Conservation (phyloP, 202 grass and related monocot genomes). For the Setaria italica region DNA sequence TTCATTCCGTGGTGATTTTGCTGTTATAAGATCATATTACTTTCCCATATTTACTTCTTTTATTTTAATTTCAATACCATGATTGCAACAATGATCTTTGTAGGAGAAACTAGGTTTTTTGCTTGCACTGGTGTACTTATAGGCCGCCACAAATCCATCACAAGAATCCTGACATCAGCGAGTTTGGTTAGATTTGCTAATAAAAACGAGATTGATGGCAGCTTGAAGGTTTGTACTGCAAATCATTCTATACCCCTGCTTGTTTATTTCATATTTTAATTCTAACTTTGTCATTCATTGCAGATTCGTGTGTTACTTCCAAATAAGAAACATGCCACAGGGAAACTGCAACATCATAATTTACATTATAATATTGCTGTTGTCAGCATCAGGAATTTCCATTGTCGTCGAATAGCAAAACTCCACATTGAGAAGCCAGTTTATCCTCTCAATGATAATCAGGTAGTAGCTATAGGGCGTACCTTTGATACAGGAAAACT, state of each 20-base stretch:
- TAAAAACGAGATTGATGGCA: slow-evolving; percentile 18
- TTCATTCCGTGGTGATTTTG: neutral
- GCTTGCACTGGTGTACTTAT: slow-evolving; percentile 39
- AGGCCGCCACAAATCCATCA: neutral
- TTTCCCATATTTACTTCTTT: slow-evolving; percentile 2
- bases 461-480: slow-evolving; percentile 28
- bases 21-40: neutral
- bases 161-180: slow-evolving; percentile 36
- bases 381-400: slow-evolving; percentile 11
- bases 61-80: neutral
- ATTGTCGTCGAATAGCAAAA: neutral
- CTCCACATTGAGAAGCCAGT: neutral
- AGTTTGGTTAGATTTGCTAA: slow-evolving; percentile 39
- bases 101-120: slow-evolving; percentile 26
- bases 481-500: slow-evolving; percentile 13
- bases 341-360: slow-evolving; percentile 18
- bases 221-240: slow-evolving; percentile 21
- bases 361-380: slow-evolving; percentile 37
- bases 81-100: neutral
- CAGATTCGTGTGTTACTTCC: slow-evolving; percentile 33
- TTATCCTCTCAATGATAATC: neutral
- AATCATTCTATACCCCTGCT: neutral
- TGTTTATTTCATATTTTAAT: slow-evolving; percentile 16
- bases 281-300: neutral
- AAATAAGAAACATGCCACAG: neutral